Evolutionary conservation across 2,329 filamentous ascomycete genomes (phyloP).

Genomic region (Diaporthe longicolla): DNA sequence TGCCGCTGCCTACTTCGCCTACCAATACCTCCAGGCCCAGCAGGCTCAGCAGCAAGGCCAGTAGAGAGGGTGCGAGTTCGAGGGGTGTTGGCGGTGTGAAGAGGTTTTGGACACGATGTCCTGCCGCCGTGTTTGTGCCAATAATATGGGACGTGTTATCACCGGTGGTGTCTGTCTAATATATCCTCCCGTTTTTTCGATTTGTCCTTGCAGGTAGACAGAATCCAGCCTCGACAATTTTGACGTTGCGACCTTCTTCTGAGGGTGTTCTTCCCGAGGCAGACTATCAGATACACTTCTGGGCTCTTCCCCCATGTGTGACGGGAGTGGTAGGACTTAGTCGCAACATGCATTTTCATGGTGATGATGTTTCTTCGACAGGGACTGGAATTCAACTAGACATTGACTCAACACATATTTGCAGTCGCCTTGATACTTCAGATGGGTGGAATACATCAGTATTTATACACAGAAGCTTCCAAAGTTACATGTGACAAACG

Average conservation of each 20-base stretch:
- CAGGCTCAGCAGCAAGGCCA: constrained; percentile 46
- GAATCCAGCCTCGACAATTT: constrained; percentile 17
- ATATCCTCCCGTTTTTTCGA: constrained; percentile 20
- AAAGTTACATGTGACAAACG: not conserved
- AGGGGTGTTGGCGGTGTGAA: not conserved
- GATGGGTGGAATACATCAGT: not conserved
- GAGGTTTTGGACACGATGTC: not conserved
- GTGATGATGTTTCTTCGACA: constrained; percentile 14
- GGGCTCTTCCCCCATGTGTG: not conserved
- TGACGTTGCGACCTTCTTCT: not conserved
- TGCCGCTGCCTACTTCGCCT: constrained; percentile 82
- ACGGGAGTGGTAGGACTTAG: not conserved
- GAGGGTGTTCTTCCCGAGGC: not conserved
- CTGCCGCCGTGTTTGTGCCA: not conserved
- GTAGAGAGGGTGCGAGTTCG: not conserved
- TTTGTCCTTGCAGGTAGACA: constrained; percentile 32
- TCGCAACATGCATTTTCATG: not conserved
- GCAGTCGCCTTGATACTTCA: not conserved
- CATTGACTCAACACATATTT: constrained; percentile 1
- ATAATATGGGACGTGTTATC: constrained; percentile 1
- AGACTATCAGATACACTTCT: not conserved
- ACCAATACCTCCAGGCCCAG: constrained; percentile 84
- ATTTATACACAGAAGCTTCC: not conserved
- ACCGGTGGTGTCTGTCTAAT: constrained; percentile 22
- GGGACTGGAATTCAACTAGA: constrained; percentile 17